These are phyloP conservation scores for Escallonia herrerae DNA, from an alignment of 129 eudicot genomes.

Conservation along the genomic window DNA sequence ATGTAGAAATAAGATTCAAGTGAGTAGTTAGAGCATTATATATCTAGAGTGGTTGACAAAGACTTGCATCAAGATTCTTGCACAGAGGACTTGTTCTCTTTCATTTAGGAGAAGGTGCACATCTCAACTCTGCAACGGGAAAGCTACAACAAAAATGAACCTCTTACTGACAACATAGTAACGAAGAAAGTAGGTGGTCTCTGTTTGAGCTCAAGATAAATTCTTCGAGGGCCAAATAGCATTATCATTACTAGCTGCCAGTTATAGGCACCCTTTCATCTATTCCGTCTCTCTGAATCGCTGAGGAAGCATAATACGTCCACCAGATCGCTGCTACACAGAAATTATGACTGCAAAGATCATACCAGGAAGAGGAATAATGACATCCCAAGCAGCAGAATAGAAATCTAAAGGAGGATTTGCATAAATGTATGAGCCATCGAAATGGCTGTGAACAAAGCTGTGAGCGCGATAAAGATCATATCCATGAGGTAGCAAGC, in stretches of 20 bases:
- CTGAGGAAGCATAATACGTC: slow-evolving; percentile 38
- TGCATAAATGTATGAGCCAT: slow-evolving; percentile 43
- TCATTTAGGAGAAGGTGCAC: too few species aligned
- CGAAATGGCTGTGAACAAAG: slow-evolving; percentile 16
- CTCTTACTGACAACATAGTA: neutral
- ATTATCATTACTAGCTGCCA: slow-evolving; percentile 7
- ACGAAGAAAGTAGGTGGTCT: neutral
- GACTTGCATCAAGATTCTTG: too few species aligned
- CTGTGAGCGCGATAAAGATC: slow-evolving; percentile 49
- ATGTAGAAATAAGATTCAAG: too few species aligned
- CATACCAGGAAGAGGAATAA: slow-evolving; percentile 40
- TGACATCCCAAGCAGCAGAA: slow-evolving; percentile 54
- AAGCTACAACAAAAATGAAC: too few species aligned
- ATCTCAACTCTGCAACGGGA: too few species aligned
- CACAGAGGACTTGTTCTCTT: too few species aligned
- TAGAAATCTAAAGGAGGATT: slow-evolving; percentile 42
- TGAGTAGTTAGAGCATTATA: too few species aligned
- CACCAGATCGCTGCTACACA: slow-evolving; percentile 70
- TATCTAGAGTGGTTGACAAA: too few species aligned
- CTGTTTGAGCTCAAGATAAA: neutral
- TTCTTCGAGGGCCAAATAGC: neutral
- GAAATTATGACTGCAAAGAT: slow-evolving; percentile 35
- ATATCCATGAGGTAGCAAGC: slow-evolving; percentile 59
- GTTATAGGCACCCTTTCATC: slow-evolving; percentile 47
- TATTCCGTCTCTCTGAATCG: slow-evolving; percentile 35